A percentile compares a stretch with the other conserved stretches of the same genome.
Evolutionary conservation across 345 rosid genomes (phyloP).

Genomic region (Heritiera littoralis): DNA sequence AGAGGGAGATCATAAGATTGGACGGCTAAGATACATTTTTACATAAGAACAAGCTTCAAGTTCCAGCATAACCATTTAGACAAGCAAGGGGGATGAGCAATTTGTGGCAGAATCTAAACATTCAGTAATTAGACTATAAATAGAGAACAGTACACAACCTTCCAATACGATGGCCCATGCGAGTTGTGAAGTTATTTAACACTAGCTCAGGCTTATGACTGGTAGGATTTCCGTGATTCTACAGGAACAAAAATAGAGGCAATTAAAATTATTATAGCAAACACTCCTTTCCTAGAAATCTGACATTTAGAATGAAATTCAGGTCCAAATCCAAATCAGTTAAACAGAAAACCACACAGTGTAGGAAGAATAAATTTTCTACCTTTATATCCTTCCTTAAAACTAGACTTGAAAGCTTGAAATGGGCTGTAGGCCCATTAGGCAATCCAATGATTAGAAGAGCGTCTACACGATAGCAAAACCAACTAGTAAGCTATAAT

Average conservation of each 20-base stretch:
- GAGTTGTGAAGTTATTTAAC: slow-evolving; percentile 82
- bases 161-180: slow-evolving; percentile 89
- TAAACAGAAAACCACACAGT: neutral
- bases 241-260: slow-evolving; percentile 15
- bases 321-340: neutral
- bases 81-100: neutral
- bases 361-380: slow-evolving; percentile 4
- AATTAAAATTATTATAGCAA: neutral
- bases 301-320: slow-evolving; percentile 1
- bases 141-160: slow-evolving; percentile 45
- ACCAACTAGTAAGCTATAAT: slow-evolving; percentile 17
- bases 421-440: slow-evolving; percentile 94
- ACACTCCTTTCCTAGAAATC: neutral
- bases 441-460: slow-evolving; percentile 82
- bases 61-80: neutral
- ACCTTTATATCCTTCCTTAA: slow-evolving; percentile 93
- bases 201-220: slow-evolving; percentile 86
- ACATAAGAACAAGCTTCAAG: neutral
- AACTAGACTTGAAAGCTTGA: slow-evolving; percentile 81
- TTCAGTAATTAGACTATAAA: neutral
- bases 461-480: slow-evolving; percentile 57
- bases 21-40: neutral
- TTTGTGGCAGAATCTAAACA: neutral
- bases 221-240: slow-evolving; percentile 97
- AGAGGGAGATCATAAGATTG: neutral